phyloP scores from a whole-genome alignment of 176 grass and related monocot genomes.

The Oryza officinalis region DNA sequence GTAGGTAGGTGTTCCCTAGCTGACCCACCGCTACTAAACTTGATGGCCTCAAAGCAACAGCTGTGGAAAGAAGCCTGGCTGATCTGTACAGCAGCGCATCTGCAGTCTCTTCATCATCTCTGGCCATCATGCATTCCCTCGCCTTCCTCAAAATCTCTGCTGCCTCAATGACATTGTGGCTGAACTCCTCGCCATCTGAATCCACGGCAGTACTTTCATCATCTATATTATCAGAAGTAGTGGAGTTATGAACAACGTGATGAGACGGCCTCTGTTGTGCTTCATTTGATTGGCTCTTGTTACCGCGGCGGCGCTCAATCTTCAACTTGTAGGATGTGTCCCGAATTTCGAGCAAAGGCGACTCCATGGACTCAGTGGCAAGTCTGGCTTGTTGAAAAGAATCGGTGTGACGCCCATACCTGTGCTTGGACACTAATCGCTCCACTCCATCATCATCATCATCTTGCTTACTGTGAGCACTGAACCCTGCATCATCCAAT shows the following conservation, averaged over 20 bases:
- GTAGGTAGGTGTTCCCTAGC: constrained; percentile 80
- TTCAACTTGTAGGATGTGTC: constrained; percentile 66
- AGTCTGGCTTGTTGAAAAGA: constrained; percentile 19
- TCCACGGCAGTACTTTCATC: background rate
- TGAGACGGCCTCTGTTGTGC: background rate
- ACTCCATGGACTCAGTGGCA: constrained; percentile 44
- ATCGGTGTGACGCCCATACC: background rate
- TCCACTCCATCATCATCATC: constrained; percentile 27
- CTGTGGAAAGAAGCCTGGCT: constrained; percentile 65
- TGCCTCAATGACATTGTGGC: constrained; percentile 62
- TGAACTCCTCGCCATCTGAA: constrained; percentile 61
- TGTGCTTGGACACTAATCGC: constrained; percentile 66
- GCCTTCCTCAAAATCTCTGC: constrained; percentile 57
- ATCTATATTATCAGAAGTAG: background rate
- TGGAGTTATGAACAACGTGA: background rate
- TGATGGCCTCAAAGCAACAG: constrained; percentile 65
- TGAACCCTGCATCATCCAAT: constrained; percentile 35
- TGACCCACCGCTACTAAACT: constrained; percentile 85
- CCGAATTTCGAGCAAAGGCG: constrained; percentile 64
- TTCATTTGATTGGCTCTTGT: constrained; percentile 10
- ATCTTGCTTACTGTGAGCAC: constrained; percentile 27
- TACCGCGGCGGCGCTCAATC: constrained; percentile 24
- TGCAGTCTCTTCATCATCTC: constrained; percentile 52
- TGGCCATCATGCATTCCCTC: constrained; percentile 62
- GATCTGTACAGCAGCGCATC: constrained; percentile 80